Evolutionary conservation across 805 yeast genomes (phyloP), one percentile per base, ranked within the genome.

Genomic region (Candida berthetii): DNA sequence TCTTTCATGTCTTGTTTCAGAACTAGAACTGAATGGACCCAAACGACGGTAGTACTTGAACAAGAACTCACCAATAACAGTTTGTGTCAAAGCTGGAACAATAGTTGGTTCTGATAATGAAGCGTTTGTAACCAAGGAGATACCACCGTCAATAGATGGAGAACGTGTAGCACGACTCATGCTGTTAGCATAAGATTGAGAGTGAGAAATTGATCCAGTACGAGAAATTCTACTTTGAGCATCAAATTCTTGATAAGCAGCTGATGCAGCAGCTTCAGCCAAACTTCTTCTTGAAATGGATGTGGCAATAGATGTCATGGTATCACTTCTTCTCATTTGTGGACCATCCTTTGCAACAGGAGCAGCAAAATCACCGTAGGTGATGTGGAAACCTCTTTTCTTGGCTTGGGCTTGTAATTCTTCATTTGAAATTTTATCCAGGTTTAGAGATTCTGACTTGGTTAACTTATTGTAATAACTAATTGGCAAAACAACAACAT

Each of bases 61-160:
- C 43, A 90, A 67, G 49, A 80, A 86, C 58, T 91, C 98, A 40
- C 99, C 99, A 60, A 90, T 85, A 35, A 91, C 89, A 4, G 93
- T 85, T 62, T 91, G 97, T 0, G 97, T 85, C 42, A 91, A 76
- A 1, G 91, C 90, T 3, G 88, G 88, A 49, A 85, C 80, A 74
- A 85, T 85, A 35, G 80, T 78, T 37, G 77, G 76, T 49, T 80
- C 85, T 1, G 82, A 77, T 38, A 79, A 64, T 0, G 88, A 80
- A 7, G 80, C 81, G 54, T 74, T 71, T 0, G 89, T 82, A 42
- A 78, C 65, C 44, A 59, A 48, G 19, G 65, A 65, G 7, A 65
- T 42, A 9, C 62, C 66, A 34, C 68, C 67, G 41, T 57, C 60
- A 37, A 62, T 46, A 7, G 68, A 61, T 11, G 46, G 35, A 28